Conservation (phyloP, 108 stramenopile species). For the Pseudonitzschia multistriata region DNA sequence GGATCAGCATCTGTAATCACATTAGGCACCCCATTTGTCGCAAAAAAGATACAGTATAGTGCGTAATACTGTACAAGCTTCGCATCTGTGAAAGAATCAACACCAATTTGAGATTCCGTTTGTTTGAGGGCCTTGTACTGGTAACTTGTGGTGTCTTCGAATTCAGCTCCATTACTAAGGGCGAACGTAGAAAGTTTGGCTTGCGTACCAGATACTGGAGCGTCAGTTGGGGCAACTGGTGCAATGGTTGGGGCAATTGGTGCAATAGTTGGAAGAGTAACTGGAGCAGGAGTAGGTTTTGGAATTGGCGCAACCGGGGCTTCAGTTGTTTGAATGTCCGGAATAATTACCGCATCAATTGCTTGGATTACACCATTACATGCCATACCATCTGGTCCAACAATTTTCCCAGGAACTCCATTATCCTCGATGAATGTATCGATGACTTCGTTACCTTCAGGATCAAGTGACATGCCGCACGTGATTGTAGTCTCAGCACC, state of each 20-base stretch:
- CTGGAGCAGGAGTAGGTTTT: slow-evolving; percentile 5
- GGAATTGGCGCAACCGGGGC: neutral
- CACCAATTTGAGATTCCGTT: slow-evolving; percentile 28
- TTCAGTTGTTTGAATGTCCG: neutral
- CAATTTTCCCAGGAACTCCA: neutral
- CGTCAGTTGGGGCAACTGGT: slow-evolving; percentile 26
- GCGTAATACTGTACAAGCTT: slow-evolving; percentile 35
- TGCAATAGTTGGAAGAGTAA: slow-evolving; percentile 16
- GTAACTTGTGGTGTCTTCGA: slow-evolving; percentile 36
- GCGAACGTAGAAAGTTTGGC: slow-evolving; percentile 16
- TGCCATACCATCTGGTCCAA: slow-evolving; percentile 6
- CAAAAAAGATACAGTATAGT: slow-evolving; percentile 27
- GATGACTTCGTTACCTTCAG: no score
- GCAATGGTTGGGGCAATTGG: slow-evolving; percentile 22
- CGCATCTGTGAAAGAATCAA: slow-evolving; percentile 20
- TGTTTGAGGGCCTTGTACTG: slow-evolving; percentile 35
- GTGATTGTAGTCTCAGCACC: slow-evolving; percentile 4
- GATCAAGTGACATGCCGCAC: neutral
- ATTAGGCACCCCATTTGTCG: slow-evolving; percentile 30
- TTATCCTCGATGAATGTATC: neutral
- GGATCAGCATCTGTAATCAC: slow-evolving; percentile 24
- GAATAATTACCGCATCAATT: slow-evolving; percentile 1
- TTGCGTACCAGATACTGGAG: slow-evolving; percentile 14
- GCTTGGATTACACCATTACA: slow-evolving; percentile 9
- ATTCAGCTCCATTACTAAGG: slow-evolving; percentile 29